Conservation (phyloP, 163 green algal species). For the Chloroidium sp. region DNA sequence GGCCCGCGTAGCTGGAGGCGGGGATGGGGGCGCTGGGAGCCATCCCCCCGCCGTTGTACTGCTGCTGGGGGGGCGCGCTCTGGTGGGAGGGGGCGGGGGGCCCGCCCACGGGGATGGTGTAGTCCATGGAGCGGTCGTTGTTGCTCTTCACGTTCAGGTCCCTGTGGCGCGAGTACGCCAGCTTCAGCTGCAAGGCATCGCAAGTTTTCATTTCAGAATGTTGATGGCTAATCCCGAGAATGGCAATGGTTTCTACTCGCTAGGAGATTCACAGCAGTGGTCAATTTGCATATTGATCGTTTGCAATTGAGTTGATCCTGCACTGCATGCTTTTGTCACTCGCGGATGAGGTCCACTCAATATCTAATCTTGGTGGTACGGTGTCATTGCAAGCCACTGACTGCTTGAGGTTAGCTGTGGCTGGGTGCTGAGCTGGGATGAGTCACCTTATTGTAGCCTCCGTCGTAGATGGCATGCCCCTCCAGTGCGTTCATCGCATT, state of each 20-base stretch:
- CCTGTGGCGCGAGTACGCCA: conserved; percentile 39
- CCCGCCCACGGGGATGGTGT: conserved; percentile 10
- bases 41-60: not conserved
- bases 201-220: not conserved
- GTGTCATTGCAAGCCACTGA: too few species aligned
- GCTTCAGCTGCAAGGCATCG: conserved; percentile 22
- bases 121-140: conserved; percentile 40
- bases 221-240: too few species aligned
- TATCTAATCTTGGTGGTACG: too few species aligned
- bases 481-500: conserved; percentile 51
- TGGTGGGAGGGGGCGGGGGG: not conserved
- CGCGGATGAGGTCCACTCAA: too few species aligned
- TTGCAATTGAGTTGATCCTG: too few species aligned
- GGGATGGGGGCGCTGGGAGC: not conserved
- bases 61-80: not conserved
- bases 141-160: conserved; percentile 48
- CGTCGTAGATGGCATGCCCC: conserved; percentile 69
- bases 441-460: conserved; percentile 54
- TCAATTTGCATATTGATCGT: too few species aligned
- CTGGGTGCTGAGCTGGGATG: too few species aligned
- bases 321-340: too few species aligned
- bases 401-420: too few species aligned
- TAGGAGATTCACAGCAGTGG: too few species aligned
- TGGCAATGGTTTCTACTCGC: too few species aligned
- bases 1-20: not conserved